Base-by-base conservation (phyloP, 192 early-diverging fungal species). In the Coemansia erecta region DNA sequence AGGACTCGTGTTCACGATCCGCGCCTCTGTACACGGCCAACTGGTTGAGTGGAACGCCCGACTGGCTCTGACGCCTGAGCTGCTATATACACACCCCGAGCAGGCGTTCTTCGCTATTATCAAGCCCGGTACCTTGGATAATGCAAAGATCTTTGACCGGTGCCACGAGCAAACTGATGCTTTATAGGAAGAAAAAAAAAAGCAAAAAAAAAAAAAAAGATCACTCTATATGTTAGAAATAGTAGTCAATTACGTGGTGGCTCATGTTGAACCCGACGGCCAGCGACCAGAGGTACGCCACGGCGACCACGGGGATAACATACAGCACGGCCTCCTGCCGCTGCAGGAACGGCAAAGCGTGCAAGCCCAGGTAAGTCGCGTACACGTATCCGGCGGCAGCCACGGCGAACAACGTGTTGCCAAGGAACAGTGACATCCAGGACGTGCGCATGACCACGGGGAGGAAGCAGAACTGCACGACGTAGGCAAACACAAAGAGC, bases 261-360 rank as follows among this genome's bases (percentile, higher is more conserved):
- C 90, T 91, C 22, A 94, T 66, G 72, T 93, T 94, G 73, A 89
- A 81, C 9, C 87, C 87, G 60, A 91, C 85, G 2, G 28, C 28
- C 35, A 91, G 63, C 0, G 87, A 86, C 0, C 78, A 51, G 8
- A 90, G 43, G 43, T 86, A 91, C 18, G 83, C 68, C 12, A 85
- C 60, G 21, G 84, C 62, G 51, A 85, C 77, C 49, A 94, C 56
- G 45, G 82, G 85, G 37, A 96, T 85, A 13, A 93, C 90, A 80
- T 91, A 95, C 63, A 98, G 76, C 80, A 95, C 94, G 42, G 94
- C 73, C 60, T 88, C 91, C 19, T 90, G 86, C 67, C 93, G 88
- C 48, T 91, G 86, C 60, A 98, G 74, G 67, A 98, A 98, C 43
- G 96, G 96, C 53, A 98, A 80, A 84, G 94, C 94, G 64, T 91